These are phyloP conservation scores for Salmacisia buchloeana DNA, from an alignment of 1,284 basidiomycete genomes.

Conservation along the genomic window DNA sequence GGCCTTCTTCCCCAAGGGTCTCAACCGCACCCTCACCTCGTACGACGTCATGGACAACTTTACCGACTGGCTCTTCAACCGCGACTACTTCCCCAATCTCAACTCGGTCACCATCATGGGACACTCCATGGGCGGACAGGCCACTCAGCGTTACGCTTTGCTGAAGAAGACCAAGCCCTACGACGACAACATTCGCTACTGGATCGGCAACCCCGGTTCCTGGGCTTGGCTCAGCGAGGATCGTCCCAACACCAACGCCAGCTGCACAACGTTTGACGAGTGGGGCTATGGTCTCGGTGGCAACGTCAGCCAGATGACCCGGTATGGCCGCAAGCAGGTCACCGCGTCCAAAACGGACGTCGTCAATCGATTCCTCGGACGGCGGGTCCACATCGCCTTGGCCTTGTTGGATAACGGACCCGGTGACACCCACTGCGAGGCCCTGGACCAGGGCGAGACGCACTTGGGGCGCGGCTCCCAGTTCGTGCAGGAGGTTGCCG, in stretches of 20 bases:
- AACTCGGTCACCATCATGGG: constrained; percentile 34
- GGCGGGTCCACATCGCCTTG: constrained; percentile 37
- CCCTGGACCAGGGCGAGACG: constrained; percentile 33
- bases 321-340: constrained; percentile 32
- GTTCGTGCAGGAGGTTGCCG: constrained; percentile 24
- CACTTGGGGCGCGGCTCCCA: constrained; percentile 35
- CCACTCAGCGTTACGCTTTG: constrained; percentile 33
- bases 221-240: constrained; percentile 30
- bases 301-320: constrained; percentile 20
- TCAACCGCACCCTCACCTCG: constrained; percentile 18
- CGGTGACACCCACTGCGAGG: constrained; percentile 39
- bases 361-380: constrained; percentile 21
- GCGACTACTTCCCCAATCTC: constrained; percentile 29
- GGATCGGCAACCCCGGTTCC: constrained; percentile 42
- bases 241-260: constrained; percentile 20
- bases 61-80: constrained; percentile 34
- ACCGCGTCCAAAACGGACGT: constrained; percentile 17
- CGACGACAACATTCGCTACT: constrained; percentile 22
- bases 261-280: constrained; percentile 18
- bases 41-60: constrained; percentile 37
- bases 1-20: constrained; percentile 19
- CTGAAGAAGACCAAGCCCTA: constrained; percentile 23
- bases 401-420: constrained; percentile 42
- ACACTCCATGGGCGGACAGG: constrained; percentile 45
- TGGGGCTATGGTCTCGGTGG: constrained; percentile 36